Conservation (phyloP, 192 early-diverging fungal species). For the Kickxella alabastrina region DNA sequence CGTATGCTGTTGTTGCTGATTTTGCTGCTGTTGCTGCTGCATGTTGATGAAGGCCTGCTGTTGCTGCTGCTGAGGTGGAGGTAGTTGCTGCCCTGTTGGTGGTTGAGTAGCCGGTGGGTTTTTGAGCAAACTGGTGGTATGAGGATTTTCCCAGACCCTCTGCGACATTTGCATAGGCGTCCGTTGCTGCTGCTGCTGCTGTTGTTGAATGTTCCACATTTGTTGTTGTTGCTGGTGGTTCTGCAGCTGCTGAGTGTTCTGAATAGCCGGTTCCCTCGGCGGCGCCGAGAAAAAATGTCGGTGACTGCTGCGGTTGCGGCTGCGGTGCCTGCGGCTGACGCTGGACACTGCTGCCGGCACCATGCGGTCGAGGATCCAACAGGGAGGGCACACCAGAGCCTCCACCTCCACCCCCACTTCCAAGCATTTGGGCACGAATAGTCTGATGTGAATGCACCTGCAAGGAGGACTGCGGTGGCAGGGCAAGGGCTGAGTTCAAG, state of each 20-base stretch:
- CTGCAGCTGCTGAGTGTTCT: conserved; percentile 38
- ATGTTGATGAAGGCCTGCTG: conserved; percentile 31
- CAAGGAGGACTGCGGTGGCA: conserved; percentile 31
- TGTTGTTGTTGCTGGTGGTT: conserved; percentile 30
- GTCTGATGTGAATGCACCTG: conserved; percentile 29
- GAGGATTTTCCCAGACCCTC: conserved; percentile 26
- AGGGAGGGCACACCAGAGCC: conserved; percentile 17
- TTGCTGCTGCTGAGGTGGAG: conserved; percentile 16
- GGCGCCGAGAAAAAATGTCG: conserved; percentile 51
- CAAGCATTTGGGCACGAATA: conserved; percentile 13
- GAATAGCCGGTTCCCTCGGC: conserved; percentile 54
- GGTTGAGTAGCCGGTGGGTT: conserved; percentile 12
- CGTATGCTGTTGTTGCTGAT: conserved; percentile 20
- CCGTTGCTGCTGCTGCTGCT: conserved; percentile 28
- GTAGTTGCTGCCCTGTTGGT: conserved; percentile 8
- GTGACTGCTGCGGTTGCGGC: conserved; percentile 45
- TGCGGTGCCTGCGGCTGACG: conserved; percentile 28
- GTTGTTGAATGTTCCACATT: conserved; percentile 20
- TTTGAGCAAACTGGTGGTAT: conserved; percentile 31
- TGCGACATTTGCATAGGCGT: conserved; percentile 22
- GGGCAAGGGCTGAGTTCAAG: conserved; percentile 27
- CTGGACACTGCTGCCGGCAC: conserved; percentile 12
- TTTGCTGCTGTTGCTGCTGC: conserved; percentile 13
- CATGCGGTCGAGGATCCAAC: conserved; percentile 26
- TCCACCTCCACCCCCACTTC: too few species aligned